A percentile compares a stretch with the other conserved stretches of the same genome.
These are phyloP conservation scores for Akanthomyces uredinophilus DNA, from an alignment of 2,329 filamentous ascomycete genomes.

Conservation along the genomic window DNA sequence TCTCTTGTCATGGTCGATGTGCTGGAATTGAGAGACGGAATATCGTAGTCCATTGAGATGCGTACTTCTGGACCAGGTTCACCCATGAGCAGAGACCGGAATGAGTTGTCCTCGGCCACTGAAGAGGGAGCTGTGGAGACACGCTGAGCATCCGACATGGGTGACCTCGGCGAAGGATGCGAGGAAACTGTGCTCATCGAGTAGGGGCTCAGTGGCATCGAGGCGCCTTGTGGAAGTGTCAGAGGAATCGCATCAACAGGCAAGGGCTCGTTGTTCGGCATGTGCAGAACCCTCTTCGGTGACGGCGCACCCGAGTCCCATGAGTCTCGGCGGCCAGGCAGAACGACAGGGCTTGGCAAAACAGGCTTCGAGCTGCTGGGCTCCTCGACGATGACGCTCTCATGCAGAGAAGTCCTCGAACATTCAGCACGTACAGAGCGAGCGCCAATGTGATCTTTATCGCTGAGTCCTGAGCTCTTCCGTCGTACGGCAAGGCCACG, in stretches of 20 bases:
- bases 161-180: conserved; percentile 63
- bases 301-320: conserved; percentile 42
- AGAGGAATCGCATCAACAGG: conserved; percentile 8
- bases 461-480: conserved; percentile 43
- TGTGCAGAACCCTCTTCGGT: conserved; percentile 35
- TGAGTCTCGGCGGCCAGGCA: conserved; percentile 24
- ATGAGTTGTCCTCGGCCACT: conserved; percentile 63
- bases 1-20: conserved; percentile 72
- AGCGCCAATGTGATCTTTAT: conserved; percentile 25
- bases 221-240: conserved; percentile 35
- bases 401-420: conserved; percentile 46
- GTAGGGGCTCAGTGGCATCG: conserved; percentile 57
- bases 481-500: conserved; percentile 30
- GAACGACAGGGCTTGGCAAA: background rate
- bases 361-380: conserved; percentile 27
- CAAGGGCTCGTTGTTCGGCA: background rate
- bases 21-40: conserved; percentile 69
- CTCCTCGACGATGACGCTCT: conserved; percentile 48
- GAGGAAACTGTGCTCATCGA: conserved; percentile 61
- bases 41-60: conserved; percentile 63
- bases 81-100: conserved; percentile 66
- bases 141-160: conserved; percentile 64
- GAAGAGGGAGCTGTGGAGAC: conserved; percentile 74
- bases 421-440: conserved; percentile 41
- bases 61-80: conserved; percentile 69